Percentiles rank a stretch among this genome's conserved stretches.
Conservation (phyloP, 495 filamentous ascomycete genomes). For the Podospora appendiculata region DNA sequence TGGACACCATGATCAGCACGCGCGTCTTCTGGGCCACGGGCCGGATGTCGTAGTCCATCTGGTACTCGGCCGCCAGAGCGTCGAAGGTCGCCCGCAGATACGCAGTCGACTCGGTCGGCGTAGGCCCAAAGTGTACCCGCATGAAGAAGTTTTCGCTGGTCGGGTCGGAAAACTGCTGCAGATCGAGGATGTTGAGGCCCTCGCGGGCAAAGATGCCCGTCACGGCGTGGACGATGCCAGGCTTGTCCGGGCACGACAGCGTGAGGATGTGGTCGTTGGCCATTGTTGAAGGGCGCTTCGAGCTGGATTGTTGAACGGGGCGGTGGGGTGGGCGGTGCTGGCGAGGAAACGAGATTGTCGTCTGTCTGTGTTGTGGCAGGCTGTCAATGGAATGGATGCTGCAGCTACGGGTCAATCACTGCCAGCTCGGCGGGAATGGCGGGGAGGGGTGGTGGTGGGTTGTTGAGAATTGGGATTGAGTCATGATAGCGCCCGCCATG, state of each 20-base stretch:
- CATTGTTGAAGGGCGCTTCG: constrained; percentile 5
- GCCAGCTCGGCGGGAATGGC: too few species aligned
- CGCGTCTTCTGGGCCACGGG: constrained; percentile 54
- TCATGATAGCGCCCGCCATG: background rate
- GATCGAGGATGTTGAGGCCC: constrained; percentile 64
- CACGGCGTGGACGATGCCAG: constrained; percentile 70
- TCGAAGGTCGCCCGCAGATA: constrained; percentile 45
- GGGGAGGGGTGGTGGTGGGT: too few species aligned
- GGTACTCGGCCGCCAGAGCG: constrained; percentile 46
- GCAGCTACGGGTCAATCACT: background rate
- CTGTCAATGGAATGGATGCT: background rate
- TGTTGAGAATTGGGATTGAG: background rate
- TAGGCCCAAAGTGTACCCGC: constrained; percentile 62
- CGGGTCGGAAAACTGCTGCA: constrained; percentile 65
- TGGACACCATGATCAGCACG: constrained; percentile 74
- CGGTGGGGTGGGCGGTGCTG: background rate
- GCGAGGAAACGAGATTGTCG: background rate
- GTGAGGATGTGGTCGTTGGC: constrained; percentile 59
- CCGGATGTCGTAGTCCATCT: constrained; percentile 56
- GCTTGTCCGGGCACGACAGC: constrained; percentile 65
- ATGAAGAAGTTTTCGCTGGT: constrained; percentile 66
- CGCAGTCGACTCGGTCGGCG: constrained; percentile 25
- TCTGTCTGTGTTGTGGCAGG: background rate
- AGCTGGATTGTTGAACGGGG: background rate
- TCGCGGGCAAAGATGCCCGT: constrained; percentile 59